Evolutionary conservation across 2,329 filamentous ascomycete species (phyloP), one percentile per base, ranked within the genome.

Genomic region (Alternaria alternata): DNA sequence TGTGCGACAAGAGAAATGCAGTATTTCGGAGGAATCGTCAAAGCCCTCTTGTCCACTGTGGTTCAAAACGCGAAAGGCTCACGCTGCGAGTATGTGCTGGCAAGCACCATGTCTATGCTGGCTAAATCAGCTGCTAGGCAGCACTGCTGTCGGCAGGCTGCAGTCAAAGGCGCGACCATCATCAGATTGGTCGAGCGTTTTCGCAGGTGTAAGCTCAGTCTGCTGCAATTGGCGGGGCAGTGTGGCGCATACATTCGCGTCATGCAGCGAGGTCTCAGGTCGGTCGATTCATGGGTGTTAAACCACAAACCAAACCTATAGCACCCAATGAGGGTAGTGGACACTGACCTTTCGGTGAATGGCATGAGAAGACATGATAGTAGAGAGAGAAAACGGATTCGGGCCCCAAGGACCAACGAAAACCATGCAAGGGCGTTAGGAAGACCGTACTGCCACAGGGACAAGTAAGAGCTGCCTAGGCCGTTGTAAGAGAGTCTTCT

Each of bases 121-220:
- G 32, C 20, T 24, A 32, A 14, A 47, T 47, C 28, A 47, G 44
- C 44, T 47, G 44, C 44, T 47, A 47, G 44, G 44, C 44, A 47
- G 18, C 44, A 47, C 44, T 32, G 44, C 44, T 38, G 36, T 16
- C 26, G 18, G 28, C 44, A 30, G 44, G 26, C 44, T n/a, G 44
- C 26, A 32, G 26, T 24, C 28, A 9, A 26, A 47, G 30, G 44
- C 28, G 28, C 20, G 9, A 30, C 44, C 26, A 11, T 14, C 26
- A 30, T 14, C 26, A 47, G n/a, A 47, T 32, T 32, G 44, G 44
- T 47, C 28, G 26, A 32, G 44, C 44, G 20, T n/a, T 22, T 14
- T 47, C 26, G 26, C 44, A 28, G 44, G 26, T 26, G 16, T 28
- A 32, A 47, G 44, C 28, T 28, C 14, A 38, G 16, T 38, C 36